These are phyloP conservation scores for Alternaria rosae DNA, from an alignment of 2,329 filamentous ascomycete species.

Conservation along the genomic window DNA sequence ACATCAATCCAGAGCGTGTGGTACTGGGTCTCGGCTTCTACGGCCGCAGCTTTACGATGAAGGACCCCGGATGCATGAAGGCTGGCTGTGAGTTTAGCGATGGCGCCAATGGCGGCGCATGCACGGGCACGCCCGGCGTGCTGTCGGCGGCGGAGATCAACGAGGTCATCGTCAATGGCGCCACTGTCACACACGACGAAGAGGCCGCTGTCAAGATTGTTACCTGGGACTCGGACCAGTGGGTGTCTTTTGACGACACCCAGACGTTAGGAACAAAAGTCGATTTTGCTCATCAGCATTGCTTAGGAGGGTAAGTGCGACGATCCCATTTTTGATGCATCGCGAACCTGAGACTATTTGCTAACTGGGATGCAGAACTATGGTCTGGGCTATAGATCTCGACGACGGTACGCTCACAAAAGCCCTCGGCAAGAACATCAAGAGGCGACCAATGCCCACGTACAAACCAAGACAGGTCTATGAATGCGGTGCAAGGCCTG, in stretches of 20 bases:
- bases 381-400: neutral
- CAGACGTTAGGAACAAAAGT: neutral
- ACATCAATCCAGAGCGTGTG: conserved; percentile 51
- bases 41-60: conserved; percentile 42
- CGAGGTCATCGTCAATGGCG: conserved; percentile 2
- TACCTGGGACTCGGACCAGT: neutral
- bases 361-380: neutral
- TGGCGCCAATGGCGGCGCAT: conserved; percentile 6
- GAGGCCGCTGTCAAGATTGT: neutral
- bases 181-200: neutral
- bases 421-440: neutral
- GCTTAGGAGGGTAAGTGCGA: neutral
- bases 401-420: neutral
- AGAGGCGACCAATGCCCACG: neutral
- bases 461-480: neutral
- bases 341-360: neutral
- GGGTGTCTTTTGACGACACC: neutral
- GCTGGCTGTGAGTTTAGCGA: conserved; percentile 13
- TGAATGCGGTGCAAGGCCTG: neutral
- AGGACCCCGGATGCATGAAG: conserved; percentile 15
- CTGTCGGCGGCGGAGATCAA: conserved; percentile 8
- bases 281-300: neutral
- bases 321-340: neutral
- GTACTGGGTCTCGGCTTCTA: conserved; percentile 57
- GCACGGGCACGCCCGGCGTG: conserved; percentile 5